Conservation (phyloP, 352 stramenopile genomes). For the Elongisporangium anandrum region DNA sequence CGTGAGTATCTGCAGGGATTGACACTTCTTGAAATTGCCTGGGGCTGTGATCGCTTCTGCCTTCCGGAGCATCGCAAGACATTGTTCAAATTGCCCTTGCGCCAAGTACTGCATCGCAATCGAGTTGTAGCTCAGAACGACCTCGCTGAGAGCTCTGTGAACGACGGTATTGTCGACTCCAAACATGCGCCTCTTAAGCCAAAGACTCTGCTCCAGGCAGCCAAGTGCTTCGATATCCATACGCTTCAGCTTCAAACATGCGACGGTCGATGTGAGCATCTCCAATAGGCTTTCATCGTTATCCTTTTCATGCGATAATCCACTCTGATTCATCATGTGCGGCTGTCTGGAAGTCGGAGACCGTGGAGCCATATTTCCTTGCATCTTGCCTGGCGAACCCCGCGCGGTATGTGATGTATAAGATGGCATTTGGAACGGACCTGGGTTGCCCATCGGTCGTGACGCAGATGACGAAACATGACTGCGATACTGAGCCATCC, state of each 20-base stretch:
- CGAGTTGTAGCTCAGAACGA: conserved; percentile 73
- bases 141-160: conserved; percentile 44
- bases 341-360: not conserved
- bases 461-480: not conserved
- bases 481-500: conserved; percentile 1
- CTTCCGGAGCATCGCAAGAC: conserved; percentile 67
- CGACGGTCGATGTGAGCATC: conserved; percentile 67
- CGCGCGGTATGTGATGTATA: conserved; percentile 38
- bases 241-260: conserved; percentile 62
- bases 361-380: not conserved
- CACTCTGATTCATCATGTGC: not conserved
- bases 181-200: conserved; percentile 76
- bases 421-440: conserved; percentile 34
- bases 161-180: conserved; percentile 55
- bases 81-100: conserved; percentile 51
- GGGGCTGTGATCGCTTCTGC: conserved; percentile 61
- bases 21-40: conserved; percentile 55
- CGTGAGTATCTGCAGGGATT: conserved; percentile 76
- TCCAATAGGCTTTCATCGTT: conserved; percentile 61
- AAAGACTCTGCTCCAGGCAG: conserved; percentile 69
- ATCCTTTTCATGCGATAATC: conserved; percentile 17
- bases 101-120: conserved; percentile 70
- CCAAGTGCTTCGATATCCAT: conserved; percentile 75
- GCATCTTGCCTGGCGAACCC: conserved; percentile 15
- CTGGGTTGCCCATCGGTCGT: not conserved